Percentiles rank a stretch among this genome's conserved stretches.
These are phyloP conservation scores for Neurospora tetrasperma DNA, from an alignment of 495 filamentous ascomycete species.

Conservation along the genomic window DNA sequence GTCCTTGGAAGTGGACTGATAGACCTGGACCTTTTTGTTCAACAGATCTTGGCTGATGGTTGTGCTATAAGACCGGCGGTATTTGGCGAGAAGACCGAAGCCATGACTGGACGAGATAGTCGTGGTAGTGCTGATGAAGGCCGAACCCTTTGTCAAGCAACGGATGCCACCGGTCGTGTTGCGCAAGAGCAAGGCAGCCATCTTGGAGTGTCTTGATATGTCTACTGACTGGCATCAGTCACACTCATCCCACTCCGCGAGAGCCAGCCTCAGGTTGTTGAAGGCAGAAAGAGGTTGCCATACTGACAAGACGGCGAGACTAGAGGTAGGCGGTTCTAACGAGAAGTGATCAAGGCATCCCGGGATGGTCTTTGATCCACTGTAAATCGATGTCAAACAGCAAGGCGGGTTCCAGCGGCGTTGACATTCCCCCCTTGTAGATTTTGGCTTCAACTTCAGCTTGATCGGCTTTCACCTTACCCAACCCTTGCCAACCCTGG, in stretches of 20 bases:
- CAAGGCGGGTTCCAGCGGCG: background rate
- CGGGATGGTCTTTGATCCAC: background rate
- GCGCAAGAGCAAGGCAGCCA: background rate
- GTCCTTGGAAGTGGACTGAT: slow-evolving; percentile 61
- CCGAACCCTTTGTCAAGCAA: background rate
- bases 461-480: background rate
- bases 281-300: background rate
- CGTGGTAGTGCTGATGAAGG: background rate
- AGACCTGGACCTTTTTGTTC: slow-evolving; percentile 42
- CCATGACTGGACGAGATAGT: background rate
- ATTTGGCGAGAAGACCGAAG: background rate
- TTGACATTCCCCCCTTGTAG: background rate
- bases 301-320: background rate
- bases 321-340: background rate
- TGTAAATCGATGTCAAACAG: background rate
- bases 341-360: background rate
- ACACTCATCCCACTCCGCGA: background rate
- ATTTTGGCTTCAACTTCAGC: background rate
- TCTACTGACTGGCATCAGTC: background rate
- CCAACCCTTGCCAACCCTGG: background rate
- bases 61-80: background rate
- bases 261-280: background rate
- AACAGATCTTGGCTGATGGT: background rate
- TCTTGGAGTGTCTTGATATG: slow-evolving; percentile 1
- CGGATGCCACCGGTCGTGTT: background rate